phyloP scores from a whole-genome alignment of 1,284 basidiomycete genomes.

The Pulchroboletus neoregius region DNA sequence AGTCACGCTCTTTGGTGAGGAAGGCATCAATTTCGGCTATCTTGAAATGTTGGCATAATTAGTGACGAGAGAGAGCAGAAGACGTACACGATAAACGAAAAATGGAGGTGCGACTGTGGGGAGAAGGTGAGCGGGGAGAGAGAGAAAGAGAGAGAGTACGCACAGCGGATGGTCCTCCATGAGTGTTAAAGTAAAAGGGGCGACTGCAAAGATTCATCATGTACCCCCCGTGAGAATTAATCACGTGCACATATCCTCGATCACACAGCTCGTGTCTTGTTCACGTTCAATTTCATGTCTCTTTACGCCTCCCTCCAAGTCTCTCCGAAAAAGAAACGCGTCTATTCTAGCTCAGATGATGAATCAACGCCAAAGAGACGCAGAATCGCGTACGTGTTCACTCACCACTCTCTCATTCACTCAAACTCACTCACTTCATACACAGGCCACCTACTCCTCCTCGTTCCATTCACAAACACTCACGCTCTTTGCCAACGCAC shows the following conservation, averaged over 20 bases:
- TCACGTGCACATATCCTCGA: conserved; percentile 33
- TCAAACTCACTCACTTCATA: background rate
- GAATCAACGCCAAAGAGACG: conserved; percentile 64
- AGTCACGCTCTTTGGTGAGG: conserved; percentile 24
- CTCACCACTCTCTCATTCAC: background rate
- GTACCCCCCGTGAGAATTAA: conserved; percentile 23
- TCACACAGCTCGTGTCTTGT: conserved; percentile 11
- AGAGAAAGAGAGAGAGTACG: background rate
- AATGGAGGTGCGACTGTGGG: conserved; percentile 9
- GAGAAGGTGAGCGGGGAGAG: background rate
- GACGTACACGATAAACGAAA: conserved; percentile 20
- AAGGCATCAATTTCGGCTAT: conserved; percentile 30
- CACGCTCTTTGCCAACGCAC: conserved; percentile 49
- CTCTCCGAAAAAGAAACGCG: conserved; percentile 66
- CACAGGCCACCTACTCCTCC: conserved; percentile 56
- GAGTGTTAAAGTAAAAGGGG: no score
- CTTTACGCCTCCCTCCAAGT: conserved; percentile 35
- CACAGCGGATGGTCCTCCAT: conserved; percentile 27
- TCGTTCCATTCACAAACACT: conserved; percentile 40
- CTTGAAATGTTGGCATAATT: background rate
- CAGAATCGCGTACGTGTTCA: conserved; percentile 45
- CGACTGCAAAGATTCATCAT: no score
- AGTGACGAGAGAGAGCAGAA: background rate
- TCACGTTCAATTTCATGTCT: conserved; percentile 17
- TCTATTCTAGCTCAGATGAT: conserved; percentile 47